Base-by-base conservation (phyloP, 2,329 filamentous ascomycete genomes). In the Phyllosticta citrichinensis region DNA sequence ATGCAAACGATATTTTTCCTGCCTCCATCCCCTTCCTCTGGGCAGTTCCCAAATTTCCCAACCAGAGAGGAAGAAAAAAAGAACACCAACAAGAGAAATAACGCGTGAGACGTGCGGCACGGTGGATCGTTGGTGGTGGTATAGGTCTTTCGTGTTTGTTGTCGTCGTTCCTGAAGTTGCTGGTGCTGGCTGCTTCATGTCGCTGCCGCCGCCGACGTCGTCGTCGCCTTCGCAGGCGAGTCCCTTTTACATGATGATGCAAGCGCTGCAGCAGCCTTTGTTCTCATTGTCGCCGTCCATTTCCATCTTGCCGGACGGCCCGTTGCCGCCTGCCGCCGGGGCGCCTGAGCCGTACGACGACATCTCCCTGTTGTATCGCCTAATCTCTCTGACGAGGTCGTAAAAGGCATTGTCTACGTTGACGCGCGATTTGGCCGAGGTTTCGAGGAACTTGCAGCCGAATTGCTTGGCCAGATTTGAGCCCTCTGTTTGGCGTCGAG, bases 331-430 rank as follows among this genome's bases (percentile, higher is more conserved):
- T 67, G 64, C 85, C 79, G 63, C 81, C 79, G 69, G 83, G 79
- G 66, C 86, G 62, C 87, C 87, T 64, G 86, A 85, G 53, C 87
- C 86, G 76, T 95, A 90, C 63, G 89, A 90, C 63, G 92, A 91
- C 87, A 97, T 95, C 73, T 97, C 93, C 75, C 94, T 93, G 85
- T 99, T 97, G 79, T 96, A 97, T 77, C 91, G 88, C 77, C 94
- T 86, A 72, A 99, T 99, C 75, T 97, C 94, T 74, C 94, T 88
- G 62, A 99, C 94, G 68, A 97, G 92, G 74, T 97, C 92, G 83
- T 93, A 97, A 79, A 99, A 99, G 60, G 93, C 91, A 78, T 95
- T 92, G 77, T 99, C 94, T 70, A 99, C 94, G 73, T 97, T 97
- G 80, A 94, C 95, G 74, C 93, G 88, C 64, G 92, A 96, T 80